A percentile compares a stretch with the other conserved stretches of the same genome.
Conservation (phyloP, 2,329 filamentous ascomycete genomes). For the Torrubiella hemipterigena region DNA sequence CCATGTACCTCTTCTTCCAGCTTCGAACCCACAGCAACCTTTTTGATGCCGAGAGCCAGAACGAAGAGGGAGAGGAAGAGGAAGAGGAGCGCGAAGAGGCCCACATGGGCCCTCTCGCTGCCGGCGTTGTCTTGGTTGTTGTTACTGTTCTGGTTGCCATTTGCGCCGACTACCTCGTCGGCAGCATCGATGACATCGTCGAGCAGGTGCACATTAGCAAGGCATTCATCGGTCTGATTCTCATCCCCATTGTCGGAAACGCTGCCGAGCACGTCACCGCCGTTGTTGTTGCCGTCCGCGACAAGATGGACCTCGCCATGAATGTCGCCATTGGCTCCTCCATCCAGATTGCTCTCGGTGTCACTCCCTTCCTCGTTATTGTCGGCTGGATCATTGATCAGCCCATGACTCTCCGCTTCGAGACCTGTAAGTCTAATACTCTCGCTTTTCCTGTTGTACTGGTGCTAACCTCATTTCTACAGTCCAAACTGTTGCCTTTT, state of each 20-base stretch:
- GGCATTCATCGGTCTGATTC: constrained; percentile 68
- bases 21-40: constrained; percentile 61
- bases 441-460: neutral
- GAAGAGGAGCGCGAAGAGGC: constrained; percentile 35
- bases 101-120: constrained; percentile 50
- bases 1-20: constrained; percentile 69
- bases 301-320: constrained; percentile 66
- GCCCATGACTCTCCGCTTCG: constrained; percentile 69
- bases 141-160: constrained; percentile 59
- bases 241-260: constrained; percentile 71
- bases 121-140: constrained; percentile 52
- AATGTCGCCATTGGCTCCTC: constrained; percentile 72
- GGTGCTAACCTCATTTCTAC: constrained; percentile 9
- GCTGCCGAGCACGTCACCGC: constrained; percentile 74
- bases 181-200: constrained; percentile 63
- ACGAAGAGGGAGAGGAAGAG: constrained; percentile 16
- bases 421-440: constrained; percentile 33
- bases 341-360: constrained; percentile 72
- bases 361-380: constrained; percentile 70
- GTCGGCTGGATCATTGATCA: constrained; percentile 65
- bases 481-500: constrained; percentile 69
- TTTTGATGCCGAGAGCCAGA: constrained; percentile 45
- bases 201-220: constrained; percentile 60
- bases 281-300: constrained; percentile 63
- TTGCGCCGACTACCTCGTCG: constrained; percentile 68